Evolutionary conservation across 768 basidiomycete genomes (phyloP), one percentile per base, ranked within the genome.

Genomic region (Termitomyces sp.): DNA sequence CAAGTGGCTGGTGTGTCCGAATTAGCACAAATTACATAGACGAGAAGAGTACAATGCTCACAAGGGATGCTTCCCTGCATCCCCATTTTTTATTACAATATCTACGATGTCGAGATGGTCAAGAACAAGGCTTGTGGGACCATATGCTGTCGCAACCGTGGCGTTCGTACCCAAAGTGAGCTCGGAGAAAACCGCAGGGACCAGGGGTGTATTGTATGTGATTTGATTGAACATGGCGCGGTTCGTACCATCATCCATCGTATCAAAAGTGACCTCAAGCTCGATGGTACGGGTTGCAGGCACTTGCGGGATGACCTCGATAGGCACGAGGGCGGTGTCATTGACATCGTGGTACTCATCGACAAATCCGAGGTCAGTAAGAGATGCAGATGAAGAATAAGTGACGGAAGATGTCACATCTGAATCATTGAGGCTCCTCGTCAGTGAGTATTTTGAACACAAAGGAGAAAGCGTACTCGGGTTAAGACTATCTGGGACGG

Each of bases 191-290:
- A 94, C 72, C 0, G 88, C 79, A 1, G 96, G 94, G 8, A 91
- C 88, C 26, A 85, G 68, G 0, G 89, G 87, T 0, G 74, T 46
- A 71, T 89, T 84, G 72, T 84, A 89, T 20, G 86, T 86, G 65
- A 88, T 73, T 49, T 76, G 71, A 65, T 92, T 86, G 72, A 91
- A 86, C 74, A 81, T 84, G n/a, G 82, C 93, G 59, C 75, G 87
- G 72, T 94, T 95, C 27, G 87, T 89, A 29, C 93, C 93, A 65
- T 94, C 87, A 62, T 79, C 73, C 82, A 92, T 88, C 3, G 94
- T 94, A 67, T 89, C 85, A 70, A 98, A 98, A 55, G 70, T 73
- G 44, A 88, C 83, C 64, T 87, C 81, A 55, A 98, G 80, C 58
- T 83, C 80, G 65, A 91, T 79, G 1, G 83, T 84, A 59, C 77